Evolutionary conservation across 2,329 filamentous ascomycete genomes (phyloP), one percentile per base, ranked within the genome.

Genomic region (Aspergillus fumigatus): DNA sequence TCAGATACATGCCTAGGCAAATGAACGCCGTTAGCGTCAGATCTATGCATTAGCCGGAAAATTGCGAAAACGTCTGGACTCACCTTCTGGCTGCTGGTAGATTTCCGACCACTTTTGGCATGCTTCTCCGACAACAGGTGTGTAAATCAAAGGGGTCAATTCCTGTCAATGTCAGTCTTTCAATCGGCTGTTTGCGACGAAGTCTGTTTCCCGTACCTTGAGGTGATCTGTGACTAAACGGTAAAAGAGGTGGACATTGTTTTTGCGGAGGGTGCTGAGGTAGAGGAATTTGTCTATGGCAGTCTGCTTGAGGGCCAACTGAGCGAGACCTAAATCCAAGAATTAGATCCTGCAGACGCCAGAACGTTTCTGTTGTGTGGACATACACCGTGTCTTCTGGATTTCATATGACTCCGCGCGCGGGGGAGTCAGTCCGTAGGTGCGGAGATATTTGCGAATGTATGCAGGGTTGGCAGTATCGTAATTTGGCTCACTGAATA

Each of bases 31-130:
- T 66, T 67, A 69, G 62, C 60, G 53, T 52, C 58, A 65, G 64
- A 60, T 65, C 60, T 54, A 55, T 62, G 67, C 65, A 62, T 59
- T 47, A 29, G 43, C 53, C 52, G 56, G 52, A 45, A 43, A 55
- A 41, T 52, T 51, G 45, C 43, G 38, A 49, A 35, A 49, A 35
- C 41, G n/a, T 41, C 41, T 55, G 51, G 11, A 67, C 73, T 65
- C 62, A 80, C 89, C 92, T 81, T 97, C 94, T 23, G 94, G 92
- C 65, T 92, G 89, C 59, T 92, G 95, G 81, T 96, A 97, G 67
- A 97, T 85, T 68, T 93, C 91, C 41, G 92, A 96, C 85, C 96
- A 99, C 77, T 93, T 88, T 72, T 96, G 82, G 79, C 94, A 99
- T 64, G 96, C 94, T 73, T 97, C 93, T 68, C 94, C 94, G 67